These are phyloP conservation scores for Rhazya stricta DNA, from an alignment of 257 asterid genomes.

Conservation along the genomic window DNA sequence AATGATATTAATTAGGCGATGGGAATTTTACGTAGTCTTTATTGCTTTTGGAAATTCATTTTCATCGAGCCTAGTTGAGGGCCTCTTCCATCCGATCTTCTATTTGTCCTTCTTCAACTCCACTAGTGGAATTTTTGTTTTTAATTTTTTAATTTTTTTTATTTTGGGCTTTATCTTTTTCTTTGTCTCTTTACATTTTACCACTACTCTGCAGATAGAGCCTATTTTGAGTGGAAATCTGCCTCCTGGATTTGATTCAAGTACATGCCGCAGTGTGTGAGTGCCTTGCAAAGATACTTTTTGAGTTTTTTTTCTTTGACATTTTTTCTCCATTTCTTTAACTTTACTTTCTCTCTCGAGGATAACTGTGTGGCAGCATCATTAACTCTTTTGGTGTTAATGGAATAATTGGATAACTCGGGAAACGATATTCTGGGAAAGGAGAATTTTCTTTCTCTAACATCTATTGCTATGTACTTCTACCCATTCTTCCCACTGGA, in stretches of 20 bases:
- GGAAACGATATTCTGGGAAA: neutral
- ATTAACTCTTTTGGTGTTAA: neutral
- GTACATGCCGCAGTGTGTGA: conserved; percentile 92
- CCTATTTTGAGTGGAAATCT: conserved; percentile 85
- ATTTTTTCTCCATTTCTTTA: neutral
- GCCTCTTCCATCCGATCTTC: neutral
- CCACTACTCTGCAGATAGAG: conserved; percentile 60
- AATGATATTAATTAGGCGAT: neutral
- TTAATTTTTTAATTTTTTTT: neutral
- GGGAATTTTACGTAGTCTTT: neutral
- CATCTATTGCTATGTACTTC: neutral
- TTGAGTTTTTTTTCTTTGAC: conserved; percentile 4
- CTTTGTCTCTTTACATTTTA: conserved; percentile 15
- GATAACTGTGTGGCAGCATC: neutral
- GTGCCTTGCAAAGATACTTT: conserved; percentile 29
- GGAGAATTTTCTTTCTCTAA: neutral
- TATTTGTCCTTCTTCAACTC: neutral
- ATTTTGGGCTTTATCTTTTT: conserved; percentile 8
- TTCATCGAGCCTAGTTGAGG: neutral
- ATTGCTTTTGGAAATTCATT: neutral
- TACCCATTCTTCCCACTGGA: neutral
- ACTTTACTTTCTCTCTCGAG: neutral
- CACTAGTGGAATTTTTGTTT: neutral
- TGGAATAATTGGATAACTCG: conserved; percentile 1
- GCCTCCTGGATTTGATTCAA: conserved; percentile 85